phyloP scores from a whole-genome alignment of 2,329 filamentous ascomycete species.

The Lithohypha guttulata region DNA sequence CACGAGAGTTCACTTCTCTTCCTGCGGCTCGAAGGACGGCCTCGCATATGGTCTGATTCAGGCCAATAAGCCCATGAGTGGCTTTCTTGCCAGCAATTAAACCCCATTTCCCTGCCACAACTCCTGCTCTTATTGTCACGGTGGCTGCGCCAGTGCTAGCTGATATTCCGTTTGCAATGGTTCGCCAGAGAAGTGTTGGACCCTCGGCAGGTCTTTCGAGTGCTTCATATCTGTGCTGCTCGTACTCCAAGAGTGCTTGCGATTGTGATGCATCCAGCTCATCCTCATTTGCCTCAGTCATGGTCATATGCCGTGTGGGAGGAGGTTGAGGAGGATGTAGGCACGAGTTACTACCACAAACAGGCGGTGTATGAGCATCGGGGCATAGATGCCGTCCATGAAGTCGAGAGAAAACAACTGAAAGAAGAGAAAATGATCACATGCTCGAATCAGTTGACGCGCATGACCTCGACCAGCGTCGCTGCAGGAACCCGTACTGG shows the following conservation, averaged over 20 bases:
- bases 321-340: not conserved
- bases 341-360: too few relatives aligned
- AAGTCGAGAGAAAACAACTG: not conserved
- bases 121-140: conserved; percentile 33
- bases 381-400: not conserved
- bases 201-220: conserved; percentile 23
- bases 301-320: not conserved
- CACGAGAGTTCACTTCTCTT: conserved; percentile 33
- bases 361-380: not conserved
- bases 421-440: not conserved
- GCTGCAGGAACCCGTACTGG: too few relatives aligned
- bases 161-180: conserved; percentile 35
- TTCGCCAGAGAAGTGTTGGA: conserved; percentile 32
- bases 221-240: conserved; percentile 17
- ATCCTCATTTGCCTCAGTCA: not conserved
- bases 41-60: conserved; percentile 36
- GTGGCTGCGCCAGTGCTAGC: conserved; percentile 36
- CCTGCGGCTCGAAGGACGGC: conserved; percentile 34
- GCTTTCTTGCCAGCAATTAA: conserved; percentile 35
- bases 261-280: not conserved
- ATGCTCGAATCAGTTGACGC: conserved; percentile 6
- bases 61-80: conserved; percentile 34
- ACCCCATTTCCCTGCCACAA: conserved; percentile 33
- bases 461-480: too few relatives aligned
- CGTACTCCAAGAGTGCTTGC: conserved; percentile 5